phyloP scores from a whole-genome alignment of 106 monocot species.

The Acanthochlamys bracteata region DNA sequence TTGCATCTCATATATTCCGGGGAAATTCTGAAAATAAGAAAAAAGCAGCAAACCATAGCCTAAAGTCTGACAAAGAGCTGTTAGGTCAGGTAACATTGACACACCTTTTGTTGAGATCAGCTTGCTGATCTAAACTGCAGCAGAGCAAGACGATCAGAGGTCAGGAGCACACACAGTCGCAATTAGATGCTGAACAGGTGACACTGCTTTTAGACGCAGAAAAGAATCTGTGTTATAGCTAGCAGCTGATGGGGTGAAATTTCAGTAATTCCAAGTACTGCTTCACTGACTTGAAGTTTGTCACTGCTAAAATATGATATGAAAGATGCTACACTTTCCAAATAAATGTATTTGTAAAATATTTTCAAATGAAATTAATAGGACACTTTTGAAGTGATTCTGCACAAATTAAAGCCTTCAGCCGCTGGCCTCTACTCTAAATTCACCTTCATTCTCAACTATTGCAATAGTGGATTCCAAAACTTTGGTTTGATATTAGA shows the following conservation, averaged over 20 bases:
- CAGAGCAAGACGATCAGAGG: constrained; percentile 75
- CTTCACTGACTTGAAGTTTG: background rate
- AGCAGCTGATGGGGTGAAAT: constrained; percentile 88
- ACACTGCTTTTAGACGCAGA: constrained; percentile 75
- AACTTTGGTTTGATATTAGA: too few relatives aligned
- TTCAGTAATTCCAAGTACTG: constrained; percentile 92
- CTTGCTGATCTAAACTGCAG: constrained; percentile 85
- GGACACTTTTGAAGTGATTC: too few relatives aligned
- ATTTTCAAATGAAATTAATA: too few relatives aligned
- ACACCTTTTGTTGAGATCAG: constrained; percentile 28
- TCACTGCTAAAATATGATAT: too few relatives aligned
- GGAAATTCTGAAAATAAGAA: constrained; percentile 66
- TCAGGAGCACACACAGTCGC: constrained; percentile 78
- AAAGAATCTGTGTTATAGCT: constrained; percentile 76
- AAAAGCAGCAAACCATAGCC: constrained; percentile 52
- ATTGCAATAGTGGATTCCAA: too few relatives aligned
- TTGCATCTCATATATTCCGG: constrained; percentile 28
- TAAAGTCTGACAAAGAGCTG: constrained; percentile 71
- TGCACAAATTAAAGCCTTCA: too few relatives aligned
- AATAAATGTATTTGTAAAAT: background rate
- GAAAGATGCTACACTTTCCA: background rate
- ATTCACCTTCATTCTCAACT: too few relatives aligned
- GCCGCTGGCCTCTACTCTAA: too few relatives aligned
- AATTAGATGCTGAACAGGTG: constrained; percentile 77
- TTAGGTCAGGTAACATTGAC: too few relatives aligned